These are phyloP conservation scores for Thymus mandschuricus DNA, from an alignment of 257 asterid genomes.

Conservation along the genomic window DNA sequence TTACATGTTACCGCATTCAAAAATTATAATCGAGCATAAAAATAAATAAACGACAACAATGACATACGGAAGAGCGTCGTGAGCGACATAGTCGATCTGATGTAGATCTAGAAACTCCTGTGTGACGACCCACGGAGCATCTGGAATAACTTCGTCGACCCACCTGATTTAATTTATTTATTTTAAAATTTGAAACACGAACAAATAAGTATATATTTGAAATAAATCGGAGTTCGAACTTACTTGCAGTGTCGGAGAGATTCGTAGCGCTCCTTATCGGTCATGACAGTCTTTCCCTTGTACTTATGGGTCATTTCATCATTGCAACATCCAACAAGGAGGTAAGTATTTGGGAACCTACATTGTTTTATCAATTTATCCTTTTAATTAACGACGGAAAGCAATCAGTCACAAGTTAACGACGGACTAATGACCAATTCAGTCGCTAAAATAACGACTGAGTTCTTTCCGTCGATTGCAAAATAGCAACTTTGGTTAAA, in stretches of 20 bases:
- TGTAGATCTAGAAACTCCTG: constrained; percentile 88
- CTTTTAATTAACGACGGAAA: too few species aligned
- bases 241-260: constrained; percentile 95
- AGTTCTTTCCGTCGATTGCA: too few species aligned
- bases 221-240: constrained; percentile 1
- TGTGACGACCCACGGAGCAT: constrained; percentile 90
- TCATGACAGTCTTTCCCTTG: constrained; percentile 97
- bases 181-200: background rate
- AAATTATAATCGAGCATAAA: too few species aligned
- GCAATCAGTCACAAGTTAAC: too few species aligned
- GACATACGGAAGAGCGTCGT: constrained; percentile 92
- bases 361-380: background rate
- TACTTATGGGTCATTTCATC: constrained; percentile 67
- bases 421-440: too few species aligned
- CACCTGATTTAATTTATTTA: constrained; percentile 50
- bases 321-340: constrained; percentile 41
- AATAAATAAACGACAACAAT: constrained; percentile 4
- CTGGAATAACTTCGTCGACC: constrained; percentile 98
- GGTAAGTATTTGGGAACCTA: constrained; percentile 80
- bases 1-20: too few species aligned
- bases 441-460: too few species aligned
- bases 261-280: constrained; percentile 77
- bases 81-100: constrained; percentile 83
- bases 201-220: background rate
- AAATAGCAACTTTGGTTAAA: too few species aligned